Evolutionary conservation across 2,329 filamentous ascomycete genomes (phyloP).

Genomic region (Ophiocordyceps camponoti-rufipedis): DNA sequence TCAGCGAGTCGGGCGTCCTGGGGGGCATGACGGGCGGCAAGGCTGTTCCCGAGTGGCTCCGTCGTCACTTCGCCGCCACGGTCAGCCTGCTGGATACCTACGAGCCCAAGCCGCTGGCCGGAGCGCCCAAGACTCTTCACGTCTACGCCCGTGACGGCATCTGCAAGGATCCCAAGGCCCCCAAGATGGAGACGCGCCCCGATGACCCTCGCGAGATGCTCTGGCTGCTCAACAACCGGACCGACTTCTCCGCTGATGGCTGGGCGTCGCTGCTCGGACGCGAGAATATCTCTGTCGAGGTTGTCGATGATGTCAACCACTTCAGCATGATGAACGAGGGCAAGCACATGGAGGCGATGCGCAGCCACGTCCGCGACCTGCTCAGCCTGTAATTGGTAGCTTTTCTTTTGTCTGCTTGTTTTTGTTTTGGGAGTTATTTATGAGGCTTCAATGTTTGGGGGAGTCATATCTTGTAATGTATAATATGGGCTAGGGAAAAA

Average conservation of each 20-base stretch:
- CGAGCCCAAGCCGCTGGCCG: slow-evolving; percentile 39
- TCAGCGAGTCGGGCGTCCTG: slow-evolving; percentile 52
- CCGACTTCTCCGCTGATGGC: slow-evolving; percentile 33
- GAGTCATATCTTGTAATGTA: too few species aligned
- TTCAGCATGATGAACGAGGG: slow-evolving; percentile 50
- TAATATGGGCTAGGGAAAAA: too few species aligned
- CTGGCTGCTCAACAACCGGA: slow-evolving; percentile 57
- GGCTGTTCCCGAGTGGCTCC: slow-evolving; percentile 48
- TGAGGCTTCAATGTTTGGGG: too few species aligned
- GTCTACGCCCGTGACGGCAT: slow-evolving; percentile 63
- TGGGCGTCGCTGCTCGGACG: slow-evolving; percentile 14
- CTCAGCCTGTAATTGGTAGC: not conserved
- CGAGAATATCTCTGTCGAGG: slow-evolving; percentile 51
- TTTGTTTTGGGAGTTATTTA: not conserved
- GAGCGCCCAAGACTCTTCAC: slow-evolving; percentile 39
- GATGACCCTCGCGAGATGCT: slow-evolving; percentile 41
- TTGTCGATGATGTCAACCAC: slow-evolving; percentile 50
- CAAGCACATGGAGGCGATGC: not conserved
- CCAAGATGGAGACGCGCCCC: slow-evolving; percentile 17
- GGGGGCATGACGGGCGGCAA: slow-evolving; percentile 41
- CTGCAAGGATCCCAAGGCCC: slow-evolving; percentile 39
- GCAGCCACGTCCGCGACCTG: not conserved
- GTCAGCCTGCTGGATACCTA: slow-evolving; percentile 53
- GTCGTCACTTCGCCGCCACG: slow-evolving; percentile 53
- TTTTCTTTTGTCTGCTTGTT: not conserved